Conservation (phyloP, 2,329 filamentous ascomycete species). For the Hypoxylon sp. region DNA sequence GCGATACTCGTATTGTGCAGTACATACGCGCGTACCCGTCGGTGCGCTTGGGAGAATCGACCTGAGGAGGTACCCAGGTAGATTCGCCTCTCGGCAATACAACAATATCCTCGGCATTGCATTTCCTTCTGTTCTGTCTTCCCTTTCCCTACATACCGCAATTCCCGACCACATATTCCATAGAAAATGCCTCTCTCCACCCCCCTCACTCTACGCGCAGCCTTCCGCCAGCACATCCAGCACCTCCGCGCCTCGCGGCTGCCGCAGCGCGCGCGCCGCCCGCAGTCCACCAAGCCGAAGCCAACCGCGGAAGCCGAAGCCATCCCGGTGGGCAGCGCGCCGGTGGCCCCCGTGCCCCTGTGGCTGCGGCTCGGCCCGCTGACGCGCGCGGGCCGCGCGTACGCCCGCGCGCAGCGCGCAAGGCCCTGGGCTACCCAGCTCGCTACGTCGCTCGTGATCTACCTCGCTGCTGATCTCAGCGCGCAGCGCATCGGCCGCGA, state of each 20-base stretch:
- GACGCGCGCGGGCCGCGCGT: constrained; percentile 63
- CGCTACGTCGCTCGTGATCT: constrained; percentile 77
- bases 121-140: background rate
- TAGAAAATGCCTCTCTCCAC: constrained; percentile 21
- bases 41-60: too few relatives aligned
- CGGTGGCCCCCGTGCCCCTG: constrained; percentile 52
- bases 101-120: background rate
- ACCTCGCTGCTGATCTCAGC: constrained; percentile 77
- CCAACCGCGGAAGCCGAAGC: constrained; percentile 38
- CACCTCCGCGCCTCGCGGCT: constrained; percentile 22
- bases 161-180: background rate
- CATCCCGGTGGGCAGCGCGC: constrained; percentile 54
- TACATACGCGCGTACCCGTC: too few relatives aligned
- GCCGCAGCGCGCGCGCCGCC: constrained; percentile 29
- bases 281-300: constrained; percentile 34
- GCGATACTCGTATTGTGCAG: background rate
- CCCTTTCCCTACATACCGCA: background rate
- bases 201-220: constrained; percentile 28
- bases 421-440: constrained; percentile 84
- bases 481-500: constrained; percentile 73
- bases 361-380: constrained; percentile 67
- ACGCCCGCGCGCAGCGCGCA: constrained; percentile 73
- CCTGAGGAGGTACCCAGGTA: background rate
- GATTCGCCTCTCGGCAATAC: background rate
- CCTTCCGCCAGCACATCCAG: constrained; percentile 34